Evolutionary conservation across 306 rosid species (phyloP).

Genomic region (Vachellia pachyceras): DNA sequence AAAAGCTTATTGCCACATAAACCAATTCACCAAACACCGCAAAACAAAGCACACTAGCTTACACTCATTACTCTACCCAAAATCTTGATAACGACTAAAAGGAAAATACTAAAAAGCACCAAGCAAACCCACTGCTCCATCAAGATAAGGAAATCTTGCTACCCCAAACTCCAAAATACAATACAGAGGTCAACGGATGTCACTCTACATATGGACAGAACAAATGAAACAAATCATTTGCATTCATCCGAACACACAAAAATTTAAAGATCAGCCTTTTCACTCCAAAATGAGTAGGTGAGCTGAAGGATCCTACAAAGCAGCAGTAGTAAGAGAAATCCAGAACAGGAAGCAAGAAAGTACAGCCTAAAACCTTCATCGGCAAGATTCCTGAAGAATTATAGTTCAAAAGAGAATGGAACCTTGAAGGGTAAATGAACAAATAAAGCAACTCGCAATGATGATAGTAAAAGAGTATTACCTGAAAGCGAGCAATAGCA

Average conservation of each 20-base stretch:
- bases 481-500: slow-evolving; percentile 96
- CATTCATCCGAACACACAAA: not conserved
- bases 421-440: not conserved
- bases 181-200: not conserved
- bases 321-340: not conserved
- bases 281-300: not conserved
- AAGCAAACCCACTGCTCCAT: not conserved
- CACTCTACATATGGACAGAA: not conserved
- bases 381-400: not conserved
- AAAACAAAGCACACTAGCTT: not conserved
- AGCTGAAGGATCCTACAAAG: not conserved
- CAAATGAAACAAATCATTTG: not conserved
- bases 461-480: slow-evolving; percentile 4
- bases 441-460: not conserved
- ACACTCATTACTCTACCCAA: not conserved
- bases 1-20: not conserved
- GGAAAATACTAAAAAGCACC: not conserved
- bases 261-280: not conserved
- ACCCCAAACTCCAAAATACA: not conserved
- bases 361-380: not conserved
- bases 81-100: not conserved
- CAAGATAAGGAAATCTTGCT: slow-evolving; percentile 4
- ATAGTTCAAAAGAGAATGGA: not conserved
- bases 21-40: not conserved
- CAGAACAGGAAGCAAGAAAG: not conserved